Conservation (phyloP, 768 basidiomycete genomes). For the Amanita molliuscula region DNA sequence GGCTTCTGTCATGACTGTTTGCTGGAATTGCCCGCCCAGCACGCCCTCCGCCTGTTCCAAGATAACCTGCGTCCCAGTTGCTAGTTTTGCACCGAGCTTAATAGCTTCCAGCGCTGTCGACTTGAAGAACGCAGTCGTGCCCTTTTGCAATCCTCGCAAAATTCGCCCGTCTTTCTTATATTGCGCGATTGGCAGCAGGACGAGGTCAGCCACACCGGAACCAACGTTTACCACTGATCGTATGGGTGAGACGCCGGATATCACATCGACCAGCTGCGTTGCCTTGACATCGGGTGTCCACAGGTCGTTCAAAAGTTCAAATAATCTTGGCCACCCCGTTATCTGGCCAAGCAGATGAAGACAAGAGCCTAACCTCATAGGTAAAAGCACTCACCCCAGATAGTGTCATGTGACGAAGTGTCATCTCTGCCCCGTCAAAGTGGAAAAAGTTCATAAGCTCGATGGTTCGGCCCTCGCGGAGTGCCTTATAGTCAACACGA, state of each 20-base stretch:
- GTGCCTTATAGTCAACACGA: constrained; percentile 86
- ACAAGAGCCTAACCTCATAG: background rate
- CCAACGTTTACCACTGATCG: constrained; percentile 97
- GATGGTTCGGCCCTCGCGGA: constrained; percentile 85
- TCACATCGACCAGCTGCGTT: constrained; percentile 93
- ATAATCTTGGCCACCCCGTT: constrained; percentile 85
- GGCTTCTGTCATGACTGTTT: constrained; percentile 58
- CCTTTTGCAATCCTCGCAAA: constrained; percentile 88
- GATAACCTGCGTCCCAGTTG: constrained; percentile 96
- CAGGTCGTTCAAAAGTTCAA: constrained; percentile 88
- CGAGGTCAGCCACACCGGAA: constrained; percentile 91
- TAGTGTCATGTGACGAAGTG: constrained; percentile 83
- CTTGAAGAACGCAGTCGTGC: constrained; percentile 85
- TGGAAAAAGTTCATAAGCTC: constrained; percentile 99
- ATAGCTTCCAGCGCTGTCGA: constrained; percentile 94
- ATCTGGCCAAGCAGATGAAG: constrained; percentile 40
- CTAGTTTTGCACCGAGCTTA: constrained; percentile 86
- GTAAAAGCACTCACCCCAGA: constrained; percentile 59
- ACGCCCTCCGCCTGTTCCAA: constrained; percentile 91
- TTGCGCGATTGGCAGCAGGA: constrained; percentile 92
- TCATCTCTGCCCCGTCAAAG: constrained; percentile 98
- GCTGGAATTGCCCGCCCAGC: constrained; percentile 68
- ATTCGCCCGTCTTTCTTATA: constrained; percentile 95
- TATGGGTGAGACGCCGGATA: constrained; percentile 93
- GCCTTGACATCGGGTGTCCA: constrained; percentile 99